Percentiles rank a stretch among this genome's conserved stretches.
Evolutionary conservation across 805 yeast genomes (phyloP).

Genomic region (Metschnikowia colocasiae): DNA sequence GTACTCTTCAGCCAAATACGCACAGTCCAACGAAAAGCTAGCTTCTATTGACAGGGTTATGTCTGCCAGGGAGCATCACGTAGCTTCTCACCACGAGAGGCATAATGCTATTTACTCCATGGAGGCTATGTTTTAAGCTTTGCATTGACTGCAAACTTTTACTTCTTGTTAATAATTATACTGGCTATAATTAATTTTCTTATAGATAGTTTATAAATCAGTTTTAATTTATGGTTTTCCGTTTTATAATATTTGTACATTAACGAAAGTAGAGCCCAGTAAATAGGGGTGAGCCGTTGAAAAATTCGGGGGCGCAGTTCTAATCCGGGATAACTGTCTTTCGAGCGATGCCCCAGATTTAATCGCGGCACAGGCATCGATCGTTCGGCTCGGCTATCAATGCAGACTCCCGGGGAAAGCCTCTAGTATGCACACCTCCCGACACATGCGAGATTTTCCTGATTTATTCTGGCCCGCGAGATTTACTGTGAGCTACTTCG

Average conservation of each 20-base stretch:
- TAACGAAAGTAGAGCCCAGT: too few species aligned
- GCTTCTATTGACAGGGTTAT: not conserved
- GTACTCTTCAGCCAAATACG: constrained; percentile 7
- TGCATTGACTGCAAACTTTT: not conserved
- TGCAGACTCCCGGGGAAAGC: not conserved
- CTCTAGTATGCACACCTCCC: not conserved
- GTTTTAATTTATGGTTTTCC: too few species aligned
- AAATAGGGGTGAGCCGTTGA: not conserved
- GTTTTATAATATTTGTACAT: not conserved
- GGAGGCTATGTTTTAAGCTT: constrained; percentile 34
- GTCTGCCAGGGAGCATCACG: not conserved
- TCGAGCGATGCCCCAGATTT: not conserved
- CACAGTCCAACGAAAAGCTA: constrained; percentile 6
- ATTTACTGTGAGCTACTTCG: not conserved
- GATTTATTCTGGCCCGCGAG: not conserved
- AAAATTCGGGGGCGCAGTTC: not conserved
- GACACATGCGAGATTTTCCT: not conserved
- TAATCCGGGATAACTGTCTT: not conserved
- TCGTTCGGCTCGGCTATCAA: not conserved
- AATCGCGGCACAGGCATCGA: not conserved
- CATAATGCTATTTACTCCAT: constrained; percentile 36
- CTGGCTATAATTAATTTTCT: not conserved
- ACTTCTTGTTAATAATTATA: not conserved
- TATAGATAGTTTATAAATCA: not conserved
- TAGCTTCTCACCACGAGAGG: constrained; percentile 21